Evolutionary conservation across 495 filamentous ascomycete species (phyloP), one percentile per base, ranked within the genome.

Genomic region (Penicillium pancosmium): DNA sequence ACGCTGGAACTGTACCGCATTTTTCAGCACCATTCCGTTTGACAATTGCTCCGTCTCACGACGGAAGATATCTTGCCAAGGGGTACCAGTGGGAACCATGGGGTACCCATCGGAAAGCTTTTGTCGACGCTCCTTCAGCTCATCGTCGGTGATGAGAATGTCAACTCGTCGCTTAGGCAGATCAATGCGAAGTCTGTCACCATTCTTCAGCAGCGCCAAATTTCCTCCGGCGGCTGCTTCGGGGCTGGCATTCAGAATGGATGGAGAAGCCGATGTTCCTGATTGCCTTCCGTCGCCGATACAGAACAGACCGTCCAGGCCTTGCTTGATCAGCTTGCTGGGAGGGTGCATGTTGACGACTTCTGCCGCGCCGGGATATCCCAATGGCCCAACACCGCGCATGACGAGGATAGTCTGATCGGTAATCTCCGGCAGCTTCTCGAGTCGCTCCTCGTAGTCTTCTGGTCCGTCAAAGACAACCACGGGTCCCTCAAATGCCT

Each of bases 111-210:
- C 55, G 0, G 62, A 54, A 13, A 77, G 53, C 8, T 82, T 83
- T 59, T 85, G 79, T 69, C 82, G 81, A 57, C 92, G 76, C 61
- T 77, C 72, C 15, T 73, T 80, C 59, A 98, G 70, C 70, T 94
- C 92, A n/a, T 79, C 74, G 33, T 79, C 73, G 1, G 71, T 67
- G 12, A 86, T 71, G 43, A 84, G 65, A 27, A 87, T 76, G 59
- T 87, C 77, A 1, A 87, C 78, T 3, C 70, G 75, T 13, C 78
- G 76, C 59, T 80, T 80, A 54, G 72, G 80, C 55, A 85, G 66
- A 59, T 87, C 84, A 47, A 87, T 81, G 7, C 81, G 73, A 16
- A 87, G 65, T 49, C 71, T 75, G 60, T 86, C 84, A 12, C 83
- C 83, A 55, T 85, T 77, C 18, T 68, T 68, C 19, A 85, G 59